Evolutionary conservation across 306 rosid species (phyloP), one percentile per base, ranked within the genome.

Genomic region (Hylodesmum podocarpum): DNA sequence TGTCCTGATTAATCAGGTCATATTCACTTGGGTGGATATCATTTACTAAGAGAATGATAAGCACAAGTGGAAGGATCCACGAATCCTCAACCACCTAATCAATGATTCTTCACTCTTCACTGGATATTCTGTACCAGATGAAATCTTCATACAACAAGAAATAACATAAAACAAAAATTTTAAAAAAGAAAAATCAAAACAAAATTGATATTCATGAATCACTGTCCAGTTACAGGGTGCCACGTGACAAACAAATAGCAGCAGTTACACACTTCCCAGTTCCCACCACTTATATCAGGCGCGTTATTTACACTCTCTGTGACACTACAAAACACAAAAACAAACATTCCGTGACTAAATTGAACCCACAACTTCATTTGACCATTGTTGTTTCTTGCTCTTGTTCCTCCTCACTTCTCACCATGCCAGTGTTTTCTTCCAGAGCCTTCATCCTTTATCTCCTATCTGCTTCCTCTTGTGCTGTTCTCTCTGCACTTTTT

Each of bases 381-480:
- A 63, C 46, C 69, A 36, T 63, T 36, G 29, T 78, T 36, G 16
- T 8, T 55, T 51, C 9, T 64, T 61, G 11, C 18, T 53, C 5
- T 19, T 46, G 4, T 21, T 13, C 37, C 34, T 24, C 43, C 13
- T 46, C 18, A n/a, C n/a, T n/a, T n/a, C 43, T 62, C 22, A 12
- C 40, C 50, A 44, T 78, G 18, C 8, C 73, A 70, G 64, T 57
- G 65, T 18, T 89, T 92, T 85, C 86, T 41, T 86, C 97, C 1
- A 76, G 31, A 74, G 82, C 62, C 14, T 84, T 94, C 51, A 81
- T 89, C 31, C 10, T 78, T 21, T 91, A 90, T 75, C 91, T 94
- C 10, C 51, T 91, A 0, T 82, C 96, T 4, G 87, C 80, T 77
- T 94, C 85, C 83, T 86, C 88, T 1, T n/a, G 84, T 24, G 90